These are phyloP conservation scores for Thelonectria olida DNA, from an alignment of 2,329 filamentous ascomycete genomes.

Conservation along the genomic window DNA sequence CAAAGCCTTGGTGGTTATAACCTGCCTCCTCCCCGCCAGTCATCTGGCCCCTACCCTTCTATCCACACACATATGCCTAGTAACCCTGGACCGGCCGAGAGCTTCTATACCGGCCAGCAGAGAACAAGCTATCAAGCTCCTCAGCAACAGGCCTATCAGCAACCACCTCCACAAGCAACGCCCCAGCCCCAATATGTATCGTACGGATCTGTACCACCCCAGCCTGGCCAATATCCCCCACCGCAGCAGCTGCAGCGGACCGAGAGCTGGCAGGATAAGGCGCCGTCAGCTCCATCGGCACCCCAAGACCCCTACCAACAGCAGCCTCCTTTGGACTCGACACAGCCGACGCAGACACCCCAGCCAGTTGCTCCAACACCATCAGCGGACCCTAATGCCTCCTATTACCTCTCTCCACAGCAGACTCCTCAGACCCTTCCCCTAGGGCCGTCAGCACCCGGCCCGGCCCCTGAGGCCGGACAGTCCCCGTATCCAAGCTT, in stretches of 20 bases:
- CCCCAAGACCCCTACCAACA: constrained; percentile 46
- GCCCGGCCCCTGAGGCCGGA: constrained; percentile 51
- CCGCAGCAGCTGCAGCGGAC: constrained; percentile 57
- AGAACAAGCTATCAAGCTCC: constrained; percentile 61
- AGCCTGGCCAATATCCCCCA: constrained; percentile 54
- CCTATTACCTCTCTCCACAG: constrained; percentile 65
- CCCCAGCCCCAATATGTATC: constrained; percentile 51
- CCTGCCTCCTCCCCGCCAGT: constrained; percentile 60
- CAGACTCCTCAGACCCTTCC: constrained; percentile 44
- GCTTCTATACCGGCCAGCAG: constrained; percentile 79
- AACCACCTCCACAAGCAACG: constrained; percentile 44
- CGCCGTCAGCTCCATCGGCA: constrained; percentile 50
- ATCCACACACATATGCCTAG: constrained; percentile 65
- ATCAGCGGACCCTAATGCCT: constrained; percentile 60
- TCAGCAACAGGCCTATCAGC: constrained; percentile 41
- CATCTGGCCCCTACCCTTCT: constrained; percentile 75
- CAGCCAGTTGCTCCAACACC: constrained; percentile 42
- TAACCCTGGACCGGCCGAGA: constrained; percentile 71
- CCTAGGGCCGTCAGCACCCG: constrained; percentile 50
- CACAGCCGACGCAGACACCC: constrained; percentile 41
- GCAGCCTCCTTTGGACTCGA: constrained; percentile 35
- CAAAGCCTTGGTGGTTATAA: constrained; percentile 75
- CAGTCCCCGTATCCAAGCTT: constrained; percentile 64
- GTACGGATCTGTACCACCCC: constrained; percentile 53
- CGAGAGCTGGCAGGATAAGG: constrained; percentile 60